Conservation (phyloP, 306 rosid genomes). For the Citrullus amarus region DNA sequence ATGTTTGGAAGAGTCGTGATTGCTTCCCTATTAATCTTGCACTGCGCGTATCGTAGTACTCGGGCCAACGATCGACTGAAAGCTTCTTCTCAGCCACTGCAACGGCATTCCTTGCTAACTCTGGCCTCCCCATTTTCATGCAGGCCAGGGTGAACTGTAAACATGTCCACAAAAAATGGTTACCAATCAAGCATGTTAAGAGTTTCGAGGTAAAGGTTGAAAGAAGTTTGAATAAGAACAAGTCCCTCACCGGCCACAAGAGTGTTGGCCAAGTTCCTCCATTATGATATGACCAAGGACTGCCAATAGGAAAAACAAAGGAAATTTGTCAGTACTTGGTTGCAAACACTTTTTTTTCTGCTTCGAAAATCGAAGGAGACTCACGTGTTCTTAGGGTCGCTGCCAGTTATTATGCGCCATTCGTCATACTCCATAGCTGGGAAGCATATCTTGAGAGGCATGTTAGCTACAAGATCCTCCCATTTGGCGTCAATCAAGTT, state of each 20-base stretch:
- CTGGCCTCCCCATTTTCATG: slow-evolving; percentile 76
- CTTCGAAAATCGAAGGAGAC: slow-evolving; percentile 5
- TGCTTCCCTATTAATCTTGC: slow-evolving; percentile 75
- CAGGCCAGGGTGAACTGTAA: slow-evolving; percentile 73
- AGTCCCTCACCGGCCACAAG: slow-evolving; percentile 60
- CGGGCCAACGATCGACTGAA: slow-evolving; percentile 60
- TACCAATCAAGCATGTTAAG: not conserved
- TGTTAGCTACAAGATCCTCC: slow-evolving; percentile 76
- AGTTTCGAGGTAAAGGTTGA: not conserved
- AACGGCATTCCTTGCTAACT: slow-evolving; percentile 55
- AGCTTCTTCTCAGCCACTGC: slow-evolving; percentile 62
- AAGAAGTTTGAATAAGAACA: not conserved
- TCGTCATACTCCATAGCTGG: slow-evolving; percentile 80
- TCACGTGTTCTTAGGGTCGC: slow-evolving; percentile 96
- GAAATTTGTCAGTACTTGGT: slow-evolving; percentile 3
- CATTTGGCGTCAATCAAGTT: slow-evolving; percentile 75
- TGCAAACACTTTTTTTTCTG: not conserved
- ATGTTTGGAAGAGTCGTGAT: slow-evolving; percentile 58
- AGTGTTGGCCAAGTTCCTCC: slow-evolving; percentile 97
- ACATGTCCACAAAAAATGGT: not conserved
- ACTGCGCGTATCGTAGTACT: slow-evolving; percentile 58
- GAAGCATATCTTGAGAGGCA: slow-evolving; percentile 89
- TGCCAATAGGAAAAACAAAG: slow-evolving; percentile 23
- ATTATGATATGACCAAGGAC: slow-evolving; percentile 93
- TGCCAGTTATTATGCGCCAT: slow-evolving; percentile 84